Evolutionary conservation across 192 early-diverging fungal genomes (phyloP).

Genomic region (Funneliformis geosporum): DNA sequence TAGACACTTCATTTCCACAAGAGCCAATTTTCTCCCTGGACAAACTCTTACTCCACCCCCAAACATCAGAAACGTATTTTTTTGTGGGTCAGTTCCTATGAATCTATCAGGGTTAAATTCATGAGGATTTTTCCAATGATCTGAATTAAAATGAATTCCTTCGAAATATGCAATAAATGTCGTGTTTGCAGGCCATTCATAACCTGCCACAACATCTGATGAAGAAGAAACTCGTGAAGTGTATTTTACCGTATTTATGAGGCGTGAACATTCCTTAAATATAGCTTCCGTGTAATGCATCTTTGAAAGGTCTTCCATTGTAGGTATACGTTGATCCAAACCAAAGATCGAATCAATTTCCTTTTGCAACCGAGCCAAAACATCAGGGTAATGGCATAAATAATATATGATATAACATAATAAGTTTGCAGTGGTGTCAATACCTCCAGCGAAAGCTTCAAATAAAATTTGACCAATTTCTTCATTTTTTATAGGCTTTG

Average conservation of each 20-base stretch:
- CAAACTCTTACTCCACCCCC: background rate
- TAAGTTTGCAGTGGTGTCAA: background rate
- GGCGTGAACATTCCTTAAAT: background rate
- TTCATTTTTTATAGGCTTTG: background rate
- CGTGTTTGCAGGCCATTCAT: background rate
- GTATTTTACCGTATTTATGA: background rate
- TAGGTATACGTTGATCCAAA: background rate
- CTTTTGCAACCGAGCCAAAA: background rate
- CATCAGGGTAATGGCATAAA: background rate
- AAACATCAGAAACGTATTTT: background rate
- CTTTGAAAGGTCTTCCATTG: conserved; percentile 17
- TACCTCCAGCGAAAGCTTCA: conserved; percentile 2
- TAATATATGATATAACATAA: background rate
- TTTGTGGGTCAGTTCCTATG: background rate
- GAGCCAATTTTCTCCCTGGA: conserved; percentile 9
- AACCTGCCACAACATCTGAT: background rate
- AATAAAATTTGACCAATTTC: background rate
- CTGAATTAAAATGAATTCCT: background rate
- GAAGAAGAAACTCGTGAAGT: background rate
- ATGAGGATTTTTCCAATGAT: background rate
- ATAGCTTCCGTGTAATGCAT: conserved; percentile 2
- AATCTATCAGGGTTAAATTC: background rate
- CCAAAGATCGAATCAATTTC: background rate
- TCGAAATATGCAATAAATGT: background rate
- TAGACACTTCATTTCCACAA: background rate